These are phyloP conservation scores for Tephrocybe sp. DNA, from an alignment of 768 basidiomycete genomes.

Conservation along the genomic window DNA sequence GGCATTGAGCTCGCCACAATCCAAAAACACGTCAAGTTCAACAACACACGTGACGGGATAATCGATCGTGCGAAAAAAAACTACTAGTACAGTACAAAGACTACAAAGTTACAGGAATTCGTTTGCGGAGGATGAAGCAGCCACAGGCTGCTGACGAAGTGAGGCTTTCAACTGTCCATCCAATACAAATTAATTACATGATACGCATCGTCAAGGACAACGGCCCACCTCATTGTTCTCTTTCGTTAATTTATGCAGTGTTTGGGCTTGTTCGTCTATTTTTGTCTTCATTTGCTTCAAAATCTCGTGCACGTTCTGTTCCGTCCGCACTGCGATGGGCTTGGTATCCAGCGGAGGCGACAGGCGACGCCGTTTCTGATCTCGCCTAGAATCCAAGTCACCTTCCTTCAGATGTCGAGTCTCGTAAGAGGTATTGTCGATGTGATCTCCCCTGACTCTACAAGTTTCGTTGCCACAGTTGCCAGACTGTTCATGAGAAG, in stretches of 20 bases:
- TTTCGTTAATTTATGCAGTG: slow-evolving; percentile 38
- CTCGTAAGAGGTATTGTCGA: slow-evolving; percentile 1
- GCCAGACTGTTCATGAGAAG: not conserved
- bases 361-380: slow-evolving; percentile 27
- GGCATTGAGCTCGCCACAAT: not conserved
- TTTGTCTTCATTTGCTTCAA: slow-evolving; percentile 46
- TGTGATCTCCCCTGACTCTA: not conserved
- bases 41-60: slow-evolving; percentile 17
- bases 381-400: slow-evolving; percentile 13
- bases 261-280: slow-evolving; percentile 46
- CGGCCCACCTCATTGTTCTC: slow-evolving; percentile 45
- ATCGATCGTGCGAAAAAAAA: not conserved
- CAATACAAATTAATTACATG: not conserved
- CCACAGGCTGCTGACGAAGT: slow-evolving; percentile 14
- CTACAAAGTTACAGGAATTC: not conserved
- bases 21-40: slow-evolving; percentile 11
- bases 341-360: slow-evolving; percentile 3
- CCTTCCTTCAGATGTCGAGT: not conserved
- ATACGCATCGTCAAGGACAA: not conserved
- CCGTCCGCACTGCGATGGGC: slow-evolving; percentile 16
- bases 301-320: slow-evolving; percentile 22
- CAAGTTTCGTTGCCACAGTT: slow-evolving; percentile 1
- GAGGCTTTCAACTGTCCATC: slow-evolving; percentile 26
- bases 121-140: slow-evolving; percentile 1
- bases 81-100: not conserved